Evolutionary conservation across 371 early-diverging fungal species (phyloP), one percentile per base, ranked within the genome.

Genomic region (Gilbertella persicaria): DNA sequence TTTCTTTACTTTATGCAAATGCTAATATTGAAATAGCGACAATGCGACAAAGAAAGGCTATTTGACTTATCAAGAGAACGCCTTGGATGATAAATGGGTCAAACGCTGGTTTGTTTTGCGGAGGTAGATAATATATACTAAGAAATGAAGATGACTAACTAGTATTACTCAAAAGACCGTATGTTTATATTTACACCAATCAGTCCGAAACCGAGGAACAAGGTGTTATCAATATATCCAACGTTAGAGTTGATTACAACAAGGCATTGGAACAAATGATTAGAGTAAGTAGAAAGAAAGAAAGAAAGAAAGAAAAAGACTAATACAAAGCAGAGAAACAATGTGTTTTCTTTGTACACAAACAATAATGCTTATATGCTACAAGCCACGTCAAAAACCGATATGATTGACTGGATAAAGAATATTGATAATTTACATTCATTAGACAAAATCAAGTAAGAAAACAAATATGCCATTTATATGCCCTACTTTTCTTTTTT

Each of bases 71-170:
- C 85, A 85, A 25, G 83, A 89, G 45, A 69, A 79, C 46, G 68
- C 79, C 4, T 50, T 73, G 17, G 81, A 79, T 24, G 85, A 86
- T 46, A 67, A 61, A 25, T 95, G 95, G 95, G 67, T 78, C 0
- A 83, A 84, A 45, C 76, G 87, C 8, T 93, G 88, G 88, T 84
- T 92, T 69, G 91, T 93, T 46, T 79, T 95, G 40, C 83, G 91
- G 37, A 79, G 89, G 70, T 81, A 78, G 58, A 19, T 46, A 35
- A 29, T 45, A 28, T 36, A 13, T 21, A 17, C 3, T 42, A 16
- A 2, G 26, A 45, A 25, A 45, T 29, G 39, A 40, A 13, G 38
- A 48, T 53, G 44, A 49, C 48, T 53, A 55, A 50, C 24, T 13
- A 28, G 4, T 21, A 44, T 33, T 13, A 8, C 13, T 33, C 13